Conservation (phyloP, 2,329 filamentous ascomycete genomes). For the Hypoxylon sp. region DNA sequence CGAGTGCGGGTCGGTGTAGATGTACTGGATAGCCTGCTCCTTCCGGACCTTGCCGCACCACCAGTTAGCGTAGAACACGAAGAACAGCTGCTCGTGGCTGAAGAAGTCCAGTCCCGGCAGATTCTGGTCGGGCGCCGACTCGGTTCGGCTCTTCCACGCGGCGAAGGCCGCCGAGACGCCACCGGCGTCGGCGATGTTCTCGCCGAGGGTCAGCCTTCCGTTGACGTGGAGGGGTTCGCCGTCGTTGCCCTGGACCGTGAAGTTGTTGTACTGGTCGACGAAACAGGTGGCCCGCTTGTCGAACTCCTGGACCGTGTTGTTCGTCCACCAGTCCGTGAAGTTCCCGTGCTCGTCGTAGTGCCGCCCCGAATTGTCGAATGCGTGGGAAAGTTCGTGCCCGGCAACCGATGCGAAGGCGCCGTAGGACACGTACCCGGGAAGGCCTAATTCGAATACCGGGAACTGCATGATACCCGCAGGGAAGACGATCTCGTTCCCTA, state of each 20-base stretch:
- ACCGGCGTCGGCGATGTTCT: conserved; percentile 75
- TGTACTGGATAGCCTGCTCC: conserved; percentile 66
- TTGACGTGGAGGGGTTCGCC: conserved; percentile 69
- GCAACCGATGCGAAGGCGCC: conserved; percentile 72
- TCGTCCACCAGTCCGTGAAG: conserved; percentile 74
- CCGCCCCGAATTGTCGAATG: conserved; percentile 73
- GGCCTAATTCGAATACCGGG: conserved; percentile 67
- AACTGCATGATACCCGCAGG: conserved; percentile 75
- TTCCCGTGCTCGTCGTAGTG: conserved; percentile 73
- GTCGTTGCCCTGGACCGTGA: conserved; percentile 65
- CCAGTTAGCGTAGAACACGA: conserved; percentile 69
- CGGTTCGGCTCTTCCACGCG: conserved; percentile 69
- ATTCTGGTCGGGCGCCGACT: conserved; percentile 59
- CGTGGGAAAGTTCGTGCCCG: conserved; percentile 73
- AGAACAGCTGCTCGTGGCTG: conserved; percentile 73
- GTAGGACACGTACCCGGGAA: conserved; percentile 67
- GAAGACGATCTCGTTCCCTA: conserved; percentile 73
- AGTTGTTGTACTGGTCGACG: conserved; percentile 70
- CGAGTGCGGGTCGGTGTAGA: conserved; percentile 74
- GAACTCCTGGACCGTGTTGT: conserved; percentile 68
- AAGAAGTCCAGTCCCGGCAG: conserved; percentile 69
- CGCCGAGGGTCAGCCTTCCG: conserved; percentile 70
- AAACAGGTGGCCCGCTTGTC: conserved; percentile 70
- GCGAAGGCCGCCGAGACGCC: conserved; percentile 70
- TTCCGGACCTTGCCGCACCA: conserved; percentile 75